These are phyloP conservation scores for Podila epicladia DNA, from an alignment of 192 early-diverging fungal genomes.

Conservation along the genomic window DNA sequence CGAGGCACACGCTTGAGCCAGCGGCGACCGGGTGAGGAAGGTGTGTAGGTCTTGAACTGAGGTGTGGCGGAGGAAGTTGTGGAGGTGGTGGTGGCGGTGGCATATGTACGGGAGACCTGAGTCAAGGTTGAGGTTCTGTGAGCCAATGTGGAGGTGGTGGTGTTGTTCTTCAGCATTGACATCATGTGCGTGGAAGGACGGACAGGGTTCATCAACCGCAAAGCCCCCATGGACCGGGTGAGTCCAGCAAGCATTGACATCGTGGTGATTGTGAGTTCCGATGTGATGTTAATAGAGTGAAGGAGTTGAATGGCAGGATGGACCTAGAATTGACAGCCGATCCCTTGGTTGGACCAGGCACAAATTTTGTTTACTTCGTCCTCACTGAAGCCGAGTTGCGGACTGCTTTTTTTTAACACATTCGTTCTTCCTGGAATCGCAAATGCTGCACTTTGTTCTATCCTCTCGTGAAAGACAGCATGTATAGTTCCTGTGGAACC, in stretches of 20 bases:
- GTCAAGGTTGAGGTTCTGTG: not conserved
- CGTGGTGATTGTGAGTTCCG: not conserved
- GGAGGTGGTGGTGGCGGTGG: constrained; percentile 8
- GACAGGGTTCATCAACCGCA: not conserved
- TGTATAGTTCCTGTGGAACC: not conserved
- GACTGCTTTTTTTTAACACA: too few species aligned
- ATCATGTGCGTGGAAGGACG: constrained; percentile 1
- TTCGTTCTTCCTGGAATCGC: not conserved
- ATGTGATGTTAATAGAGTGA: too few species aligned
- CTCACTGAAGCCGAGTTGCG: too few species aligned
- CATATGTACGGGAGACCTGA: constrained; percentile 33
- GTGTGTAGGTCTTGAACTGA: constrained; percentile 95
- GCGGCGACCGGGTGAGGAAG: constrained; percentile 85
- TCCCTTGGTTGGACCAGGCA: too few species aligned
- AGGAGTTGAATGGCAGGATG: too few species aligned
- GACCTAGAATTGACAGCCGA: too few species aligned
- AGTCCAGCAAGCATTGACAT: constrained; percentile 13
- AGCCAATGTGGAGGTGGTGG: not conserved
- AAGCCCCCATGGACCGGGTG: constrained; percentile 4
- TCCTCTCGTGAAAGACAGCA: too few species aligned
- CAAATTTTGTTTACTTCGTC: too few species aligned
- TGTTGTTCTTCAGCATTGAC: constrained; percentile 4
- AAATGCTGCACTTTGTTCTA: not conserved
- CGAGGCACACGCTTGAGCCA: constrained; percentile 86
- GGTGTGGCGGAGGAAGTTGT: constrained; percentile 37